A percentile compares a stretch with the other conserved stretches of the same genome.
phyloP scores from a whole-genome alignment of 306 rosid species.

The Quillaja saponaria region DNA sequence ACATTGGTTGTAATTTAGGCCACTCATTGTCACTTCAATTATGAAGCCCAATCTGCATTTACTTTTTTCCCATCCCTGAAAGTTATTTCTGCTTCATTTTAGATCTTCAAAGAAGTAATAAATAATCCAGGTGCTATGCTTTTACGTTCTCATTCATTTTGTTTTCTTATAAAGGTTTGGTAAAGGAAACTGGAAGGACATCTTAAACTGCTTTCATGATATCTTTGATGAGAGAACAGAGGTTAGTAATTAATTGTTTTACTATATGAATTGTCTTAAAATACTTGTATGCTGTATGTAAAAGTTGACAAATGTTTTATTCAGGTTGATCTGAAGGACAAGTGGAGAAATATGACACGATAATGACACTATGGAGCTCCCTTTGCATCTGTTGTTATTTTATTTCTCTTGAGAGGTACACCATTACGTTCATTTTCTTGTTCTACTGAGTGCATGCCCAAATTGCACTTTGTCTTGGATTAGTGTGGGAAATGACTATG shows the following conservation, averaged over 20 bases:
- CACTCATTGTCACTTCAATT: background rate
- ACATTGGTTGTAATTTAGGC: background rate
- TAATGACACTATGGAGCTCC: background rate
- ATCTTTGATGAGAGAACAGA: constrained; percentile 66
- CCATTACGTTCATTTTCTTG: background rate
- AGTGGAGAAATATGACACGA: constrained; percentile 79
- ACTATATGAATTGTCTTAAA: constrained; percentile 19
- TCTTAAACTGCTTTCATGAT: constrained; percentile 46
- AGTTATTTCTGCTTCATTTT: constrained; percentile 9
- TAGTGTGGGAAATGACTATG: too few relatives aligned
- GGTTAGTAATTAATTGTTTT: constrained; percentile 44
- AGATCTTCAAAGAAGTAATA: constrained; percentile 1
- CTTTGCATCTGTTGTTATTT: background rate
- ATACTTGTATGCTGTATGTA: constrained; percentile 6
- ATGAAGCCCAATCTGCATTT: too few relatives aligned
- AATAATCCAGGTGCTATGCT: constrained; percentile 10
- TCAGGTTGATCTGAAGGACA: constrained; percentile 92
- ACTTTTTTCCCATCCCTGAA: too few relatives aligned
- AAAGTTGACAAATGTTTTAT: constrained; percentile 16
- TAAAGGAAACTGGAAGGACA: constrained; percentile 68
- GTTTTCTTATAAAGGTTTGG: constrained; percentile 63
- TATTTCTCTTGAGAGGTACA: constrained; percentile 10
- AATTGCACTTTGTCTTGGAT: too few relatives aligned
- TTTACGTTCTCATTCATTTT: constrained; percentile 25
- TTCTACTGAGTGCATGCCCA: too few relatives aligned